These are phyloP conservation scores for Gossypium australe DNA, from an alignment of 345 rosid genomes.

Conservation along the genomic window DNA sequence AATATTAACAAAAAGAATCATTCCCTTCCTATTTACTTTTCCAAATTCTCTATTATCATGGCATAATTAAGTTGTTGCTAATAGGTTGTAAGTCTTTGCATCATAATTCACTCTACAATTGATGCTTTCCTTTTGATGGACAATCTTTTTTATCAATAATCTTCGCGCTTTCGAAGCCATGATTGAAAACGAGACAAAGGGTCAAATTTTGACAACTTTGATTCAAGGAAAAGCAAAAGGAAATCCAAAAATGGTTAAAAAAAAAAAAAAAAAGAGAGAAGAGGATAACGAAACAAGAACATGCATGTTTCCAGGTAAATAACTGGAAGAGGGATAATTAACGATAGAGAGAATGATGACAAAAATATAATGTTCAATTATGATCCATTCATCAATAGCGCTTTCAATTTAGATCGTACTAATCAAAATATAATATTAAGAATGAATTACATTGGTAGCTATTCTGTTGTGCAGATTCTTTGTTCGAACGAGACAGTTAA, in stretches of 20 bases:
- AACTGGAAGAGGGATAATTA: neutral
- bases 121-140: neutral
- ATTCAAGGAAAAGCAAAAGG: conserved; percentile 8
- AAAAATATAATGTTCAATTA: conserved; percentile 3
- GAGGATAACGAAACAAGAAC: neutral
- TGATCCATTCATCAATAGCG: neutral
- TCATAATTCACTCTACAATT: neutral
- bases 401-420: neutral
- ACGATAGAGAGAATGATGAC: neutral
- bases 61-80: neutral
- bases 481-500: too few species aligned
- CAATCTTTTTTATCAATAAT: neutral
- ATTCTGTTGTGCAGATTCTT: too few species aligned
- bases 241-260: neutral
- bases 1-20: neutral
- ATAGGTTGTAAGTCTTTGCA: neutral
- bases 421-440: neutral
- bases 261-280: neutral
- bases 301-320: conserved; percentile 4
- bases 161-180: neutral
- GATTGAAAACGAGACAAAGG: neutral
- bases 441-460: too few species aligned
- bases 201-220: conserved; percentile 1
- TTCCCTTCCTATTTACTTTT: too few species aligned
- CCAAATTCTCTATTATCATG: neutral